Percentiles rank a stretch among this genome's conserved stretches.
These are phyloP conservation scores for Triangularia setosa DNA, from an alignment of 2,329 filamentous ascomycete genomes.

Conservation along the genomic window DNA sequence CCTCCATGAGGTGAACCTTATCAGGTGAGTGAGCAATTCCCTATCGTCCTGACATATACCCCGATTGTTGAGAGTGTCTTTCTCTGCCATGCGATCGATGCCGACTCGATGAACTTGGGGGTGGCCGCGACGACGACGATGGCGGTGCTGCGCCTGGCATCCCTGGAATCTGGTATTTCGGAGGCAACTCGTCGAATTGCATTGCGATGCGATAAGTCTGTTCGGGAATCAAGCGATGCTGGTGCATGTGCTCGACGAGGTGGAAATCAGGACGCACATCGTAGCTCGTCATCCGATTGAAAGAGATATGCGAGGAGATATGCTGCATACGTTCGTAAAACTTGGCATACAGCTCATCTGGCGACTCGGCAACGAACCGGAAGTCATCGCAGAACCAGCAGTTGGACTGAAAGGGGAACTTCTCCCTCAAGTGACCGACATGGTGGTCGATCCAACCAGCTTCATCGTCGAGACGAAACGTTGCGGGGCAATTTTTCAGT, in stretches of 20 bases:
- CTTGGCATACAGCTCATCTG: slow-evolving; percentile 19
- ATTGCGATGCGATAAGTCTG: slow-evolving; percentile 18
- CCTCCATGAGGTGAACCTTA: not conserved
- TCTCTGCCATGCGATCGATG: slow-evolving; percentile 1
- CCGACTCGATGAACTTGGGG: not conserved
- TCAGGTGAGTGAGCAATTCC: not conserved
- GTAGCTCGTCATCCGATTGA: slow-evolving; percentile 12
- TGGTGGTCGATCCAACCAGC: slow-evolving; percentile 47
- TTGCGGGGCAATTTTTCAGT: slow-evolving; percentile 33
- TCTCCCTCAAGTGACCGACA: slow-evolving; percentile 32
- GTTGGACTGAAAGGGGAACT: slow-evolving; percentile 34
- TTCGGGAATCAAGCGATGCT: slow-evolving; percentile 28
- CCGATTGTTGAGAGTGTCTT: not conserved
- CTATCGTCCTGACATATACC: not conserved
- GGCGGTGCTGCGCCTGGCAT: not conserved
- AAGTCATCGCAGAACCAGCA: slow-evolving; percentile 50
- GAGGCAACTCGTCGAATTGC: slow-evolving; percentile 20
- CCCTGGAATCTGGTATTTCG: slow-evolving; percentile 7
- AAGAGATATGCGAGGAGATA: slow-evolving; percentile 43
- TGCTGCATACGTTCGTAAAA: slow-evolving; percentile 46
- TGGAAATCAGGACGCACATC: slow-evolving; percentile 39
- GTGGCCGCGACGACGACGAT: not conserved
- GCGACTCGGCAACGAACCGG: slow-evolving; percentile 29
- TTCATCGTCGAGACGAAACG: slow-evolving; percentile 38
- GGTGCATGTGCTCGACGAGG: slow-evolving; percentile 37